These are phyloP conservation scores for Sanghuangporus weigelae DNA, from an alignment of 1,284 basidiomycete genomes.

Conservation along the genomic window DNA sequence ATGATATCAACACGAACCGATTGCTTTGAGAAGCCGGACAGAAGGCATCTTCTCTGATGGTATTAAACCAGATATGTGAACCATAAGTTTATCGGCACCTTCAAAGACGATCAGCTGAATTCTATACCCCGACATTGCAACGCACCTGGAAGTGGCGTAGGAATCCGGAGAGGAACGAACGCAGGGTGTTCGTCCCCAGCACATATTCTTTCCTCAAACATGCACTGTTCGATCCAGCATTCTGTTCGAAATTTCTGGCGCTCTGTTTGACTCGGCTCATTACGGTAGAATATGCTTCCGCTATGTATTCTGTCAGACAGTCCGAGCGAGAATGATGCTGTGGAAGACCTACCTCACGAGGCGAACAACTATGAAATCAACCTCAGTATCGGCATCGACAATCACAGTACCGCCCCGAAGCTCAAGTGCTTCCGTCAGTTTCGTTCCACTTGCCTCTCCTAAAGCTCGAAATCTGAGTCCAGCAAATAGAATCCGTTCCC, in stretches of 20 bases:
- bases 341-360: constrained; percentile 52
- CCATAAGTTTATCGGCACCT: constrained; percentile 47
- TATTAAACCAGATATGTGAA: constrained; percentile 67
- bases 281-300: constrained; percentile 52
- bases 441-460: constrained; percentile 56
- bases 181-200: constrained; percentile 52
- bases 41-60: constrained; percentile 11
- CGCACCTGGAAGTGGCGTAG: constrained; percentile 48
- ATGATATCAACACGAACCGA: constrained; percentile 5
- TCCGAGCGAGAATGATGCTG: background rate
- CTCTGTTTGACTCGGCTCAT: constrained; percentile 40
- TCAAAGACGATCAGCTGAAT: constrained; percentile 10
- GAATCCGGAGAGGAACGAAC: constrained; percentile 54
- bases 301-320: constrained; percentile 29
- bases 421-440: constrained; percentile 53
- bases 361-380: constrained; percentile 63
- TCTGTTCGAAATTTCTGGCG: constrained; percentile 66
- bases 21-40: constrained; percentile 11
- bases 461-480: constrained; percentile 51
- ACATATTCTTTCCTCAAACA: constrained; percentile 63
- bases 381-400: constrained; percentile 40
- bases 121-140: background rate
- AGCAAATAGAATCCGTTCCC: constrained; percentile 36
- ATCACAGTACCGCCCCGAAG: constrained; percentile 49
- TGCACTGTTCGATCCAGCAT: constrained; percentile 76